These are phyloP conservation scores for Vitis amurensis DNA, from an alignment of 164 flowering plant species.

Conservation along the genomic window DNA sequence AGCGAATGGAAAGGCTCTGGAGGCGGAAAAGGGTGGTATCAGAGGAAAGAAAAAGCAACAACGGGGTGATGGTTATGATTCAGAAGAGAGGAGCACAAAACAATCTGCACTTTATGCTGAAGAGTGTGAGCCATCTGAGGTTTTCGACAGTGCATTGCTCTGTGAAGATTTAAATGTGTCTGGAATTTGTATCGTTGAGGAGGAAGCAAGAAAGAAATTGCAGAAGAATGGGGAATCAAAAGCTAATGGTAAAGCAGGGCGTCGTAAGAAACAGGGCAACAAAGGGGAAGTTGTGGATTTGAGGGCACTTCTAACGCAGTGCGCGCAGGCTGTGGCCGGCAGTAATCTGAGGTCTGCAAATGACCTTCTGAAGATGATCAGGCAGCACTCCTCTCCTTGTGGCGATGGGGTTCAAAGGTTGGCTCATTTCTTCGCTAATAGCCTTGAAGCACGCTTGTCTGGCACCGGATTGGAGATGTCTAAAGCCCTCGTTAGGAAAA, in stretches of 20 bases:
- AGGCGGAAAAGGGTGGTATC: background rate
- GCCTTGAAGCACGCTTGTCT: constrained; percentile 28
- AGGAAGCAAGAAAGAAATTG: background rate
- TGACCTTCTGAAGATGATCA: constrained; percentile 27
- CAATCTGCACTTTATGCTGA: constrained; percentile 20
- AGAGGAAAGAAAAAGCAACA: constrained; percentile 19
- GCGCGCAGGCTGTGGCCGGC: constrained; percentile 33
- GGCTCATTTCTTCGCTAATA: constrained; percentile 34
- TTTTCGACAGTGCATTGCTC: constrained; percentile 32
- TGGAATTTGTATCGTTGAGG: no score
- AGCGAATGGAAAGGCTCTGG: no score
- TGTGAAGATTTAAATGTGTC: constrained; percentile 3
- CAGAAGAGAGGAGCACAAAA: constrained; percentile 25
- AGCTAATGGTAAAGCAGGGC: constrained; percentile 1
- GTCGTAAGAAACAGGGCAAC: constrained; percentile 1
- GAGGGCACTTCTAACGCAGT: constrained; percentile 22
- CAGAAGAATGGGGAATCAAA: constrained; percentile 3
- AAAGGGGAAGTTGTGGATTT: constrained; percentile 24
- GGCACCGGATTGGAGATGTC: constrained; percentile 12
- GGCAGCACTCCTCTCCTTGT: constrained; percentile 22
- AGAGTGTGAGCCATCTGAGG: constrained; percentile 13
- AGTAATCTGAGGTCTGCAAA: constrained; percentile 25
- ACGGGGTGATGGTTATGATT: constrained; percentile 10
- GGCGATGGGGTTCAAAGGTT: constrained; percentile 29
- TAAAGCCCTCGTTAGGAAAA: background rate